Conservation (phyloP, 2,329 filamentous ascomycete species). For the Ophiostoma ips region DNA sequence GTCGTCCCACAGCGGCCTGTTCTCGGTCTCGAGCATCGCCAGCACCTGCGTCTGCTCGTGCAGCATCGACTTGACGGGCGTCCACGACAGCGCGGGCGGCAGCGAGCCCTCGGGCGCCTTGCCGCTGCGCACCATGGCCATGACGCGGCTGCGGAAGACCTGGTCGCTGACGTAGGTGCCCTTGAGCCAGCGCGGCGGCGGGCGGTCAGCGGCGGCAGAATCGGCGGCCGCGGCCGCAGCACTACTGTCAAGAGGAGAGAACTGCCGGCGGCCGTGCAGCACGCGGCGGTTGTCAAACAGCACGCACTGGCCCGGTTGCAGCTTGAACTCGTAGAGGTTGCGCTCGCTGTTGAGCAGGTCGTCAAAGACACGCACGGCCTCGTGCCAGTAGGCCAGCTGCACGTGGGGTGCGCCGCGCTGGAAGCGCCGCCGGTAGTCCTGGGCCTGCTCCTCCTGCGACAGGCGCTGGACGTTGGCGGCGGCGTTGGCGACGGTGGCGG, state of each 20-base stretch:
- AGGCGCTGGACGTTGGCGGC: neutral
- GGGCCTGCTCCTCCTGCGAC: neutral
- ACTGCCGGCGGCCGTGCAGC: constrained; percentile 69
- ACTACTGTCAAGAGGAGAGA: constrained; percentile 22
- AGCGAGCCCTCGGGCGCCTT: constrained; percentile 11
- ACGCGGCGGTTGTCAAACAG: constrained; percentile 83
- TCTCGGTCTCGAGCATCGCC: neutral
- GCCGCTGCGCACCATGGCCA: constrained; percentile 8
- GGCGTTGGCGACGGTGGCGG: too few relatives aligned
- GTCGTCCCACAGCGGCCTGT: neutral
- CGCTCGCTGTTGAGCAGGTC: constrained; percentile 39
- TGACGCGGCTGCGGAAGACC: constrained; percentile 21
- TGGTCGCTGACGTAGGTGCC: constrained; percentile 63
- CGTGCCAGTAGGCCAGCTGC: constrained; percentile 13
- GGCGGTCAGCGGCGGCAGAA: constrained; percentile 18
- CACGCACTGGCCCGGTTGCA: constrained; percentile 73
- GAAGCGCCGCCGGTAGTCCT: neutral
- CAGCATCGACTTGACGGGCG: neutral
- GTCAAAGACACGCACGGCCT: constrained; percentile 43
- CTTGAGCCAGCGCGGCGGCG: constrained; percentile 64
- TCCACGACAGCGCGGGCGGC: constrained; percentile 1
- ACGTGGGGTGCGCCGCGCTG: neutral
- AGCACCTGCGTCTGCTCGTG: neutral
- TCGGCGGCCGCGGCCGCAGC: too few relatives aligned
- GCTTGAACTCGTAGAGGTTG: constrained; percentile 54